Evolutionary conservation across 2,329 filamentous ascomycete species (phyloP), one percentile per base, ranked within the genome.

Genomic region (Coniochaeta prunicola): DNA sequence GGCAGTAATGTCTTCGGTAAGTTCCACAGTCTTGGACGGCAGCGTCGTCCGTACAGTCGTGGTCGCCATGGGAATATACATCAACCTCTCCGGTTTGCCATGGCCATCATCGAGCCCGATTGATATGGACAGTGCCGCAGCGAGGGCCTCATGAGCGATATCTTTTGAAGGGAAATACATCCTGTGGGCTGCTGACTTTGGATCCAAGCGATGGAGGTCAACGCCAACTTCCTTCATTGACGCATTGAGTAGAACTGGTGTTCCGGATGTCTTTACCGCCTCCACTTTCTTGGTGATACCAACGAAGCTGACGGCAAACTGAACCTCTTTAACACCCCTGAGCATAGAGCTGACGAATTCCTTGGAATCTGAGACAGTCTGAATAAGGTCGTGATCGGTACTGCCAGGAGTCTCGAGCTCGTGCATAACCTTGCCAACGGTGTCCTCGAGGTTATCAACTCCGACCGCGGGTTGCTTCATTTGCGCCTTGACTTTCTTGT

Each of bases 101-200:
- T 88, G 85, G n/a, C 91, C 91, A 70, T 97, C 92, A 67, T 97
- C 92, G 36, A 99, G 80, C 40, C 92, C 94, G 59, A 97, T 81
- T 0, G 93, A 93, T 59, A 99, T 90, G 0, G 94, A 96, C 42
- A 99, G 85, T 3, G 92, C 94, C 19, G 93, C 94, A 24, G 94
- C 83, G 36, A 99, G 80, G 12, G 92, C 94, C 77, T 99, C 93
- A 71, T 99, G 94, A 13, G 94, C 94, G 67, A 97, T 87, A 69
- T 97, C 94, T 62, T 91, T 88, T 24, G 89, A 86, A 2, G 92
- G 90, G 69, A 99, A 99, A 73, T 99, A 97, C 94, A 97, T 99
- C 63, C 94, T 87, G 78, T 99, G 94, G 0, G 93, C 92, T 0
- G 94, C 92, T 17, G 92, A 96, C 67, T 91, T 93, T 45, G 91